Evolutionary conservation across 1,139 yeast genomes (phyloP).

Genomic region (Yamadazyma triangularis): DNA sequence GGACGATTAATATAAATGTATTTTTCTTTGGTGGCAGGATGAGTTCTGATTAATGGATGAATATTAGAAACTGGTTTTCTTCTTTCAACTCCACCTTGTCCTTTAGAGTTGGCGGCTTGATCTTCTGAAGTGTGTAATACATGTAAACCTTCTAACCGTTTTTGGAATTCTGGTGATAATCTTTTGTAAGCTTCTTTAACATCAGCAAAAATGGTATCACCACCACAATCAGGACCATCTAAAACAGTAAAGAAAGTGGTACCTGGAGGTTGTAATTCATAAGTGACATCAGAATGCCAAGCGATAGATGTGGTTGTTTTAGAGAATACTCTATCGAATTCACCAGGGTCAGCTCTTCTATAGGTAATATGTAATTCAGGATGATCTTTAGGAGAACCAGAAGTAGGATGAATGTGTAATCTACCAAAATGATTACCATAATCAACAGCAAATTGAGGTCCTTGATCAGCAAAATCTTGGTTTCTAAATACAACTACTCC

Average conservation of each 20-base stretch:
- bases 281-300: slow-evolving; percentile 71
- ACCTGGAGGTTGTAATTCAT: slow-evolving; percentile 69
- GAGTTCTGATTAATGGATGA: slow-evolving; percentile 66
- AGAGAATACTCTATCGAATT: slow-evolving; percentile 14
- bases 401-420: slow-evolving; percentile 69
- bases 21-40: slow-evolving; percentile 64
- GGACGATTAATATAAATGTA: slow-evolving; percentile 53
- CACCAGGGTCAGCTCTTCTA: slow-evolving; percentile 37
- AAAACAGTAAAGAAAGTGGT: slow-evolving; percentile 57
- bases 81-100: slow-evolving; percentile 54
- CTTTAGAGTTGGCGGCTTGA: slow-evolving; percentile 53
- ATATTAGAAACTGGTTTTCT: slow-evolving; percentile 52
- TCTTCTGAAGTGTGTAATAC: slow-evolving; percentile 64
- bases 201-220: slow-evolving; percentile 69
- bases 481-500: slow-evolving; percentile 67
- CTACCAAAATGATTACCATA: slow-evolving; percentile 64
- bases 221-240: slow-evolving; percentile 63
- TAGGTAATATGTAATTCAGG: slow-evolving; percentile 63
- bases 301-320: slow-evolving; percentile 29
- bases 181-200: slow-evolving; percentile 65
- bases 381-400: slow-evolving; percentile 58
- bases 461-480: slow-evolving; percentile 57
- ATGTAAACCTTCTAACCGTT: slow-evolving; percentile 50
- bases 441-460: slow-evolving; percentile 50
- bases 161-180: slow-evolving; percentile 57